Evolutionary conservation across 75 land plant genomes (phyloP), one percentile per base, ranked within the genome.

Genomic region (Pinus albicaulis): DNA sequence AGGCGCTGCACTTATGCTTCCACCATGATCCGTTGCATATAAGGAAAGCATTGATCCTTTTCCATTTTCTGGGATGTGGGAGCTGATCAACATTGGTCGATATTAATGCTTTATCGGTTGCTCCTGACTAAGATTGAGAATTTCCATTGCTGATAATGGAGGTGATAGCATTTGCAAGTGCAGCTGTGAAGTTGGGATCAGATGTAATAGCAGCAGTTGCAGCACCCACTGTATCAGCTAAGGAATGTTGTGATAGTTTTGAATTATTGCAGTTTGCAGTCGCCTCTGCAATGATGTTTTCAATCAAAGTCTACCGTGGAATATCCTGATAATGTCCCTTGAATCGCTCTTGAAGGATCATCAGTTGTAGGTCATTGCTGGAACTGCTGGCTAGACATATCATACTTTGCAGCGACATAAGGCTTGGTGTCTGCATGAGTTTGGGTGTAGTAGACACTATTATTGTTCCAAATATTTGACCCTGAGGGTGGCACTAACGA

Each of bases 121-220:
- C 0, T 48, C 12, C 53, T 48, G 53, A 10, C 11, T 10, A 12
- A 48, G 53, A 48, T 48, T 48, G 53, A 48, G 12, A 1, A 48
- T 10, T 48, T 11, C 53, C 12, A 5, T 59, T 66, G 2, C 85
- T 77, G 11, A 88, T 79, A n/a, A 85, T 85, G 38, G 89, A 82
- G 2, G 86, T 77, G 14, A 94, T 81, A 1, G 95, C 98, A 70
- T 86, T 86, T 6, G 88, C 92, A 34, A 94, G 56, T 13, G 91
- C 98, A 10, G 86, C 83, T 56, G 84, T 88, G 80, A 94, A 94
- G n/a, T 78, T 90, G 24, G 98, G 95, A 77, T 31, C 31, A 31
- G 94, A 57, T 5, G 89, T 90, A 17, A 92, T 84, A 13, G 86
- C 96, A 64, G 87, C 82, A 4, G 89, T 81, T 3, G 88, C 84